Evolutionary conservation across 176 grass and related monocot species (phyloP).

Genomic region (Elymus sibiricus): DNA sequence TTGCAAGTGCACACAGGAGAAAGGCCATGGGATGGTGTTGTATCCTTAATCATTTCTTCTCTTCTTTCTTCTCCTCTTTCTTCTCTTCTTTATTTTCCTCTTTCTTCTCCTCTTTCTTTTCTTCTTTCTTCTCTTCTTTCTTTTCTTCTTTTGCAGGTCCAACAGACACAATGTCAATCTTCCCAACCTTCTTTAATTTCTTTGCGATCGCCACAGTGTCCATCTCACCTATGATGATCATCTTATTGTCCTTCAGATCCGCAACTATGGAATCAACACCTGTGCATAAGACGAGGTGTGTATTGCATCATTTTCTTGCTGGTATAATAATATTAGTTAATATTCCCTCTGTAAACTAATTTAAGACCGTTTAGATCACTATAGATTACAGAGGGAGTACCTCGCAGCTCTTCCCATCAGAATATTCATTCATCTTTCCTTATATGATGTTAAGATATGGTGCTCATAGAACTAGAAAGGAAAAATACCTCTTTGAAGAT

Average conservation of each 20-base stretch:
- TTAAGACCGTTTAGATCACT: too few species aligned
- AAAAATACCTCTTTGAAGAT: neutral
- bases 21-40: neutral
- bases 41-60: constrained; percentile 32
- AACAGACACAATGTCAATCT: constrained; percentile 80
- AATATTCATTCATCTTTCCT: neutral
- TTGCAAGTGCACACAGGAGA: neutral
- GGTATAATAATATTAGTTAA: neutral
- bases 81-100: constrained; percentile 71
- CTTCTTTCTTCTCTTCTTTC: constrained; percentile 76
- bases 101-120: constrained; percentile 71
- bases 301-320: constrained; percentile 24
- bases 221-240: constrained; percentile 88
- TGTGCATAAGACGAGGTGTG: constrained; percentile 25
- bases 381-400: too few species aligned
- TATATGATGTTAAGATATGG: constrained; percentile 2
- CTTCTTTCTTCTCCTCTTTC: constrained; percentile 64
- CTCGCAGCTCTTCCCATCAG: neutral
- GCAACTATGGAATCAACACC: constrained; percentile 92
- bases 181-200: constrained; percentile 90
- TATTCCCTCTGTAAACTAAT: too few species aligned
- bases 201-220: constrained; percentile 81
- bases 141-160: constrained; percentile 93
- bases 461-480: neutral
- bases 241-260: constrained; percentile 88